These are phyloP conservation scores for Hordeum pubiflorum DNA, from an alignment of 202 grass and related monocot species.

Conservation along the genomic window DNA sequence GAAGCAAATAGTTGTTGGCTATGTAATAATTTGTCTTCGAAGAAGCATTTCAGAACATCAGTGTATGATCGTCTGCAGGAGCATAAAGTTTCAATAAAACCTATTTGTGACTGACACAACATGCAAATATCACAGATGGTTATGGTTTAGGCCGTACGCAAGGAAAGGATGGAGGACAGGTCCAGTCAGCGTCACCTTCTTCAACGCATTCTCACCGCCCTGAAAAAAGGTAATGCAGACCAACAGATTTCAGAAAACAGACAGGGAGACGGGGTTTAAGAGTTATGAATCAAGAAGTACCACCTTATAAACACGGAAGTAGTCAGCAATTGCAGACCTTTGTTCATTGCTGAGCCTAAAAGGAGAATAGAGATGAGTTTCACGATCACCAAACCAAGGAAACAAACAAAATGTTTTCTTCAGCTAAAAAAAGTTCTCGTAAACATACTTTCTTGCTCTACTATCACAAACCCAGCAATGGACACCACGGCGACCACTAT, in stretches of 20 bases:
- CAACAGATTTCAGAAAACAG: not conserved
- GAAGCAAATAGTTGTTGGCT: conserved; percentile 62
- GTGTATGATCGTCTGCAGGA: conserved; percentile 65
- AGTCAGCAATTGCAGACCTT: conserved; percentile 2
- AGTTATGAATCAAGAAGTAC: not conserved
- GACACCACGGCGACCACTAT: conserved; percentile 4
- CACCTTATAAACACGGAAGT: conserved; percentile 56
- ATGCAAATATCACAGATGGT: not conserved
- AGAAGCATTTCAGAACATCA: conserved; percentile 69
- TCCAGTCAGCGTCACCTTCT: conserved; percentile 74
- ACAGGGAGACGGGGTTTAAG: not conserved
- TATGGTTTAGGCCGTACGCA: conserved; percentile 37
- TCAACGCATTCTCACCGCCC: conserved; percentile 73
- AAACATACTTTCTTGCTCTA: conserved; percentile 68
- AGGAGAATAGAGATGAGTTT: not conserved
- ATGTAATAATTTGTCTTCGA: conserved; percentile 57
- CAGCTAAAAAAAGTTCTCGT: not conserved
- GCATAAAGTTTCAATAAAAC: not conserved
- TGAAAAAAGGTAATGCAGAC: conserved; percentile 25
- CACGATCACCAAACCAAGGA: conserved; percentile 2
- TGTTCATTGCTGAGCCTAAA: conserved; percentile 16
- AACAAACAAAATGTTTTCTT: not conserved
- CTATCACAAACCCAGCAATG: conserved; percentile 65
- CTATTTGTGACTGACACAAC: conserved; percentile 1
- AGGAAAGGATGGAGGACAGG: conserved; percentile 80